Base-by-base conservation (phyloP, 305 asterid species). In the Solanum aculeatissimum region DNA sequence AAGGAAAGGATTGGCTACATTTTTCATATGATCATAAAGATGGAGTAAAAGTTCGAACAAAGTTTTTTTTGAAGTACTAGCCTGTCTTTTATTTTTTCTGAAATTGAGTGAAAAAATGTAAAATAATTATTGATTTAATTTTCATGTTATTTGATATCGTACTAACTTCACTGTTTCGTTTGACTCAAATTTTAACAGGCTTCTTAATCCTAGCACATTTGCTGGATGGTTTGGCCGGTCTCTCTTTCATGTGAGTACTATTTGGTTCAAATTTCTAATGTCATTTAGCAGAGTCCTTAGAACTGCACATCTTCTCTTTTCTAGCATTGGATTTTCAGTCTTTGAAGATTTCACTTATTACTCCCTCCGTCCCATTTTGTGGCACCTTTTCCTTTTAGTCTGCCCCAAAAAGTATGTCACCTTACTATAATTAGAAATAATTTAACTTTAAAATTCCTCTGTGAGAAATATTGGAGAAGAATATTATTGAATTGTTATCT, bases 211-310 rank as follows among this genome's bases (percentile, higher is more conserved):
- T 85, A 96, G 98, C 92, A 96, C 99, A 49, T 96, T 96, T 89
- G 99, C 98, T 82, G 99, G 99, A 89, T 96, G 99, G 99, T 96
- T 96, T 89, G 99, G 99, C 85, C 93, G 99, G 70, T 93, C 99
- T 84, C 98, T 96, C 90, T 96, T 93, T 88, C 99, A 96, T 86
- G 99, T 96, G 86, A 95, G 99, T 91, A 82, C 72, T 88, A 32
- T 83, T 86, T 75, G 82, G 60, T 84, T 85, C 79, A 87, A 70
- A 77, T 82, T 43, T 80, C 12, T 71, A 51, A 40, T 69, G 29
- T 70, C 81, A 77, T 77, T 51, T 11, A 77, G 82, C 23, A 11
- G 81, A 49, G 65, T 77, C 47, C 82, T 77, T 27, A 51, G 47
- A 18, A 77, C 47, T 51, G 65, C 65, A 49, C 19, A 51, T 77